Percentiles rank a stretch among this genome's conserved stretches.
Evolutionary conservation across 768 basidiomycete genomes (phyloP).

Genomic region (Trametes cingulata): DNA sequence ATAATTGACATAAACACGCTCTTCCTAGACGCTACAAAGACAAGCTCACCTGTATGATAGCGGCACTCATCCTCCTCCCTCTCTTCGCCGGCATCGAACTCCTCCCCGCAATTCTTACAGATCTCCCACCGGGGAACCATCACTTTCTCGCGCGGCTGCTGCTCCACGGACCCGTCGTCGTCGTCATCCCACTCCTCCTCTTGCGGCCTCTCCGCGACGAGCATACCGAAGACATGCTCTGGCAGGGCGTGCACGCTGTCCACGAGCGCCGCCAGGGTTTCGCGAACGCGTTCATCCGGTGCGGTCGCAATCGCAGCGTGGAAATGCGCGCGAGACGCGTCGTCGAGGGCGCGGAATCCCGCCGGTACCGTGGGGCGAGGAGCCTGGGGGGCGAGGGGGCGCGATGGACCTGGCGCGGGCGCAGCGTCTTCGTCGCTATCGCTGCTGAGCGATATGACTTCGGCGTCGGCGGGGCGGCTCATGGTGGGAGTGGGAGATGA

Average conservation of each 20-base stretch:
- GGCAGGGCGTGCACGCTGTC: constrained; percentile 44
- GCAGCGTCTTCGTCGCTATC: background rate
- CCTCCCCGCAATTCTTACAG: constrained; percentile 49
- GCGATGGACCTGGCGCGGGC: background rate
- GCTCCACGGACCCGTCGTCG: no score
- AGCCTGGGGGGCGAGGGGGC: background rate
- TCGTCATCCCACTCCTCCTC: no score
- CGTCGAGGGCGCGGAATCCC: constrained; percentile 38
- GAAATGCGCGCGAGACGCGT: constrained; percentile 43
- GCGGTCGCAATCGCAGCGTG: constrained; percentile 44
- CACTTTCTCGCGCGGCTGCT: constrained; percentile 30
- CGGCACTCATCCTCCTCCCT: constrained; percentile 44
- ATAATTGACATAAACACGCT: background rate
- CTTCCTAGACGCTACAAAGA: background rate
- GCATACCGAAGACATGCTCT: constrained; percentile 43
- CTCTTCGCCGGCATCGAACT: constrained; percentile 43
- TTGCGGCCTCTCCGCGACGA: constrained; percentile 46
- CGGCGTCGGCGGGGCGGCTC: background rate
- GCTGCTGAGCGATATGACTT: constrained; percentile 4
- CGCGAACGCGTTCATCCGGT: constrained; percentile 46
- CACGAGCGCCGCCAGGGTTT: constrained; percentile 40
- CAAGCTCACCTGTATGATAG: constrained; percentile 51
- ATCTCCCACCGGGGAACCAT: constrained; percentile 47
- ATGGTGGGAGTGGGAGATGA: background rate
- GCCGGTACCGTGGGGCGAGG: no score